Evolutionary conservation across 106 monocot species (phyloP).

Genomic region (Apostasia shenzhenica): DNA sequence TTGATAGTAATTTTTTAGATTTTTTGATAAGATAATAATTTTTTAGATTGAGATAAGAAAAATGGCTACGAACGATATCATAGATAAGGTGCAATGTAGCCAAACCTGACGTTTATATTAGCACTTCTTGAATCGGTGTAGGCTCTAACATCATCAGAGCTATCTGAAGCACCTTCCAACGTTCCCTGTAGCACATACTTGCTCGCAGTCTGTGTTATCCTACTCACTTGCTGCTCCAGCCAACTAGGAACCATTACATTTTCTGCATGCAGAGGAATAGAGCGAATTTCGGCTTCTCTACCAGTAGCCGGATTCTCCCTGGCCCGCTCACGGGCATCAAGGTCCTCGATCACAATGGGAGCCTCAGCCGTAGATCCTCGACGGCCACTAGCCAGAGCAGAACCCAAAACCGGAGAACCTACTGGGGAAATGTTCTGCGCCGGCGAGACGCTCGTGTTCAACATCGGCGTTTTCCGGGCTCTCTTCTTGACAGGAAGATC

Average conservation of each 20-base stretch:
- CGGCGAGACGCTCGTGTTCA: not conserved
- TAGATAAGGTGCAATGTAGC: not conserved
- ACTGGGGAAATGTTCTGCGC: not conserved
- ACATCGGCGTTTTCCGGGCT: not conserved
- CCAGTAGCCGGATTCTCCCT: not conserved
- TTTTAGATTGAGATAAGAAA: too few species aligned
- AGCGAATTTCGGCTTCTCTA: not conserved
- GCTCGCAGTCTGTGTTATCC: slow-evolving; percentile 6
- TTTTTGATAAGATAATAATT: too few species aligned
- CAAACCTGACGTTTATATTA: slow-evolving; percentile 1
- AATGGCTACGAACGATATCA: too few species aligned
- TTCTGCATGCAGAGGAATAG: not conserved
- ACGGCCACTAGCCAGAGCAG: not conserved
- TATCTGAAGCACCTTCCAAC: not conserved
- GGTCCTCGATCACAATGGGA: slow-evolving; percentile 5
- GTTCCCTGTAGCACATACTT: slow-evolving; percentile 6
- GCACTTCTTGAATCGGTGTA: not conserved
- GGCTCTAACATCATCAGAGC: not conserved
- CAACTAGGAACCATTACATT: slow-evolving; percentile 2
- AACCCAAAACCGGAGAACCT: not conserved
- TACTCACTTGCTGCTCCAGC: slow-evolving; percentile 9
- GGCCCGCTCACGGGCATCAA: not conserved
- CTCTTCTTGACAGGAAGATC: not conserved
- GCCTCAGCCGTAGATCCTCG: slow-evolving; percentile 1
- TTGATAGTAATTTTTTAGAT: too few species aligned